Base-by-base conservation (phyloP, 345 rosid species). In the Citrus medica region DNA sequence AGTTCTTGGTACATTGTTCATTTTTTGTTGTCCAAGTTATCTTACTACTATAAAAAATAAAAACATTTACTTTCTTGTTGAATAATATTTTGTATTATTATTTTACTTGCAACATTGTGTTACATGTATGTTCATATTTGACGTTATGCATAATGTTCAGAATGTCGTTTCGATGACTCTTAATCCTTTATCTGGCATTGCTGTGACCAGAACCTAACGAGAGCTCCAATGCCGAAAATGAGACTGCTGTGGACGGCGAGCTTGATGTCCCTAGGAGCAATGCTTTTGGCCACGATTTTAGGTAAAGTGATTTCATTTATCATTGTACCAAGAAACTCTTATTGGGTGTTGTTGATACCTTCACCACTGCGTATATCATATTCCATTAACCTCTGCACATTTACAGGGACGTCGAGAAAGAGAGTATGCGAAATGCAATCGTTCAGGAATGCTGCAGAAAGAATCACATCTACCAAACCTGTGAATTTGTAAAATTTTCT, bases 381-480 rank as follows among this genome's bases (percentile, higher is more conserved):
- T 10, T 42, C 51, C 51, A 42, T 42, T 42, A 42, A 42, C 16
- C 4, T 12, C 4, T 16, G 9, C 21, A 0, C 22, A 51, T 51
- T 51, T 61, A 56, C 77, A 84, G 93, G 83, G 88, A 92, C 71
- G 90, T 88, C 7, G 82, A 85, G 38, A 88, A 78, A 42, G 74
- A 90, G 63, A 84, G 71, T 61, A 9, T 7, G 3, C 21, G 94
- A 86, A 74, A 86, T 88, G 75, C 86, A 88, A 55, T 85, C 16
- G 92, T 90, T 3, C 88, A 88, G 81, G 90, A 89, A 73, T 86
- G 90, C 77, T 89, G 89, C 81, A 80, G 83, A 38, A 33, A 68
- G 73, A 93, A 92, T 33, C 96, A 90, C 85, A 86, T 86, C 51
- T 87, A 89, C 84, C 96, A 92, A 71, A 87, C 89, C 16, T 89